These are phyloP conservation scores for Chaetomium globosum DNA, from an alignment of 2,329 filamentous ascomycete genomes.

Conservation along the genomic window DNA sequence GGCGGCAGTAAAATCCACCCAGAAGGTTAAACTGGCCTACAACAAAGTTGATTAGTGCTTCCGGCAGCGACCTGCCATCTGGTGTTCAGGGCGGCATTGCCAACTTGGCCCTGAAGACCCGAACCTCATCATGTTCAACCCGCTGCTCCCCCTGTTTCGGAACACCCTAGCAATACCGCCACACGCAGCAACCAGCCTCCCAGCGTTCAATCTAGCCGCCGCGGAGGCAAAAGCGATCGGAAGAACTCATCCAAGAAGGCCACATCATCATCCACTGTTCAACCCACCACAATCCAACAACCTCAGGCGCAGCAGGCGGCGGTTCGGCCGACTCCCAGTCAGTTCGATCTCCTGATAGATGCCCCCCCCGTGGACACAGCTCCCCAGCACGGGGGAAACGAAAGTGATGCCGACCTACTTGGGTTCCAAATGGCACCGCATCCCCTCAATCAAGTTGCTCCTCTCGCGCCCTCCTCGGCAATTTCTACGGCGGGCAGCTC, in stretches of 20 bases:
- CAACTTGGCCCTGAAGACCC: not conserved
- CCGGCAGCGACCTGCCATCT: not conserved
- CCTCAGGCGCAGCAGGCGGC: not conserved
- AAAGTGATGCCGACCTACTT: not conserved
- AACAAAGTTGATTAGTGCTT: not conserved
- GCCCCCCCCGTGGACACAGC: not conserved
- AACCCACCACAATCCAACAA: not conserved
- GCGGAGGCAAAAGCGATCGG: not conserved
- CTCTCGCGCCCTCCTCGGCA: not conserved
- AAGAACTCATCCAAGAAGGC: not conserved
- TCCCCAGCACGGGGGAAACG: not conserved
- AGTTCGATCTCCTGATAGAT: not conserved
- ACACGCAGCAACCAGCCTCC: not conserved
- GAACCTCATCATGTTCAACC: not conserved
- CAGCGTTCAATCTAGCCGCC: not conserved
- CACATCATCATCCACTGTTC: not conserved
- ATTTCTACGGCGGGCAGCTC: not conserved
- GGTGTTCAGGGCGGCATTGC: not conserved
- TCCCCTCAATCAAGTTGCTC: not conserved
- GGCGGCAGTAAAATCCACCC: not conserved
- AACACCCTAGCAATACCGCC: not conserved
- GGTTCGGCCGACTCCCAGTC: not conserved
- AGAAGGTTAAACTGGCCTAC: conserved; percentile 9
- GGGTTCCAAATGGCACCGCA: not conserved
- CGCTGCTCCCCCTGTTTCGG: not conserved